Conservation (phyloP, 305 asterid species). For the Striga hermonthica region DNA sequence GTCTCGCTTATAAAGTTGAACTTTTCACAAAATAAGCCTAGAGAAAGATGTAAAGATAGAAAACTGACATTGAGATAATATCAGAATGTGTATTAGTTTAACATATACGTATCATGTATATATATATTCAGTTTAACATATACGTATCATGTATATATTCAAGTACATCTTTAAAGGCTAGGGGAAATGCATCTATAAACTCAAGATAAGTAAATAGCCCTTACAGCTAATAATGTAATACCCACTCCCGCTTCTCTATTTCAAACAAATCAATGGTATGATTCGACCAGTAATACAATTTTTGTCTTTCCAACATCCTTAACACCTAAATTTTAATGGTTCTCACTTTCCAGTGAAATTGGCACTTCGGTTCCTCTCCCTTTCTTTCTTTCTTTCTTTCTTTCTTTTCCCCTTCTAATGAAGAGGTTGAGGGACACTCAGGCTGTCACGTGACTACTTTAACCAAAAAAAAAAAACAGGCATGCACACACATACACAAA, state of each 20-base stretch:
- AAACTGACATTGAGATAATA: constrained; percentile 11
- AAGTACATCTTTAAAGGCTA: constrained; percentile 1
- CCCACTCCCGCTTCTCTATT: constrained; percentile 10
- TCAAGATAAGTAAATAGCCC: constrained; percentile 11
- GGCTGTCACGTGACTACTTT: constrained; percentile 22
- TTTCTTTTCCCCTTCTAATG: not conserved
- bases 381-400: not conserved
- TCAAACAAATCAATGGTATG: not conserved
- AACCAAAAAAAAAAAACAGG: constrained; percentile 2
- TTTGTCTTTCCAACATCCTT: constrained; percentile 10
- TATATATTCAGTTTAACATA: no score
- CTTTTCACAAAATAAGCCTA: not conserved
- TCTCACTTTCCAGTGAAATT: constrained; percentile 16
- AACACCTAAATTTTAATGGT: constrained; percentile 20
- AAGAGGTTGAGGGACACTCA: constrained; percentile 2
- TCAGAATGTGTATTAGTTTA: not conserved
- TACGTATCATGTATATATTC: not conserved
- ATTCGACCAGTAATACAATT: not conserved
- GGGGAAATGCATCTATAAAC: constrained; percentile 11
- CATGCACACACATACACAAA: no score
- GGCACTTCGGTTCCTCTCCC: not conserved
- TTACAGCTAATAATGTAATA: constrained; percentile 17
- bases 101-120: no score
- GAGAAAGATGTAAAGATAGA: constrained; percentile 8
- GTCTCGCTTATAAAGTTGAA: constrained; percentile 11